These are phyloP conservation scores for Suillus sp. DNA, from an alignment of 768 basidiomycete genomes.

Conservation along the genomic window DNA sequence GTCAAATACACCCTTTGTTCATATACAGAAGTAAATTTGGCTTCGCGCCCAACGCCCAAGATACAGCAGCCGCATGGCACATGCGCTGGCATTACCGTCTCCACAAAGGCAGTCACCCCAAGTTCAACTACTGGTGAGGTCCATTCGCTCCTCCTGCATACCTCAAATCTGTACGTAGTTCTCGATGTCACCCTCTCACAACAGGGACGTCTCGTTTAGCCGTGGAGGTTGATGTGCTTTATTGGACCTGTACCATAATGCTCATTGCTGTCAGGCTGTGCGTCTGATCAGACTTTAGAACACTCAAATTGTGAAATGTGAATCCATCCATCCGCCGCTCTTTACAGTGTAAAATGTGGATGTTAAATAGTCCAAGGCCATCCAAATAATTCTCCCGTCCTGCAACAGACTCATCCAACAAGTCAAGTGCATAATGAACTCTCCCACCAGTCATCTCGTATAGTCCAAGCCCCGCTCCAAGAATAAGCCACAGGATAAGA, in stretches of 20 bases:
- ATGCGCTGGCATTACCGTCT: constrained; percentile 72
- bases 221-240: too few relatives aligned
- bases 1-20: too few relatives aligned
- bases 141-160: constrained; percentile 76
- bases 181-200: too few relatives aligned
- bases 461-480: neutral
- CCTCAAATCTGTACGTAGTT: constrained; percentile 38
- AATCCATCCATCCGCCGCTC: too few relatives aligned
- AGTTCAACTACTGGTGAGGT: constrained; percentile 52
- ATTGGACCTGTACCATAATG: too few relatives aligned
- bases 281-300: too few relatives aligned
- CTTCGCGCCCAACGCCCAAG: constrained; percentile 65
- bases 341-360: too few relatives aligned
- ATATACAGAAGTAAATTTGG: constrained; percentile 62
- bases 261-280: too few relatives aligned
- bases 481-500: neutral
- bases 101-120: constrained; percentile 69
- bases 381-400: too few relatives aligned
- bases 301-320: too few relatives aligned
- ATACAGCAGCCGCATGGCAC: constrained; percentile 61
- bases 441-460: neutral
- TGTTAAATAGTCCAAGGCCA: neutral
- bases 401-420: too few relatives aligned
- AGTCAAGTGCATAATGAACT: neutral
- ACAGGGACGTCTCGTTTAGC: too few relatives aligned